Evolutionary conservation across 768 basidiomycete genomes (phyloP), one percentile per base, ranked within the genome.

Genomic region (Termitomyces sp.): DNA sequence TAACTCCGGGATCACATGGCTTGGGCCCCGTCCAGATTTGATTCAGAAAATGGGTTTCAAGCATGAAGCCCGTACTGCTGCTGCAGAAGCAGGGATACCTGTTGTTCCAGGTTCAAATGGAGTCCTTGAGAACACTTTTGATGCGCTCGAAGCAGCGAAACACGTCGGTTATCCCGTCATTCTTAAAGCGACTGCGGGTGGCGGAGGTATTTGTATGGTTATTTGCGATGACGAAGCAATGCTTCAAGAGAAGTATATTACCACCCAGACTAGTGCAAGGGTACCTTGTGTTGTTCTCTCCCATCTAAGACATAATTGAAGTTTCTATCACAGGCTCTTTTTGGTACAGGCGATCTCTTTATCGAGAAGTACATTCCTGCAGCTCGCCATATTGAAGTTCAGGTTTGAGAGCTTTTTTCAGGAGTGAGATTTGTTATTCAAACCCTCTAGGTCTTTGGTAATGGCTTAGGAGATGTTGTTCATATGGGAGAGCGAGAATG

Each of bases 401-500:
- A 85, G 71, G 83, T 82, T 45, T 2, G 66, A 55, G 11, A 1
- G 17, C 42, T n/a, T 42, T 15, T 9, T 32, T 1, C 3, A 28
- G 24, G 41, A 3, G 34, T 30, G n/a, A 10, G 19, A 41, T 5
- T 42, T 5, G 15, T 47, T 21, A 35, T 26, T 24, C 51, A 64
- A 45, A 34, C n/a, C 37, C n/a, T 1, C 21, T 30, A 84, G 83
- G 77, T 88, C 0, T 87, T 87, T 58, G 87, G 87, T 14, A 80
- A 89, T 63, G 87, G 85, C 0, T 40, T 65, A 0, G 82, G 82
- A 3, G 70, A 79, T 43, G 80, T 79, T 11, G 69, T 86, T 5
- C 82, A 86, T 59, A 78, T 86, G 72, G 82, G 83, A 37, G 86
- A 88, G 63, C 74, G 87, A 14, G 87, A 89, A 64, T 87, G 87